phyloP scores from a whole-genome alignment of 805 yeast genomes.

The Lipomyces starkeyi region DNA sequence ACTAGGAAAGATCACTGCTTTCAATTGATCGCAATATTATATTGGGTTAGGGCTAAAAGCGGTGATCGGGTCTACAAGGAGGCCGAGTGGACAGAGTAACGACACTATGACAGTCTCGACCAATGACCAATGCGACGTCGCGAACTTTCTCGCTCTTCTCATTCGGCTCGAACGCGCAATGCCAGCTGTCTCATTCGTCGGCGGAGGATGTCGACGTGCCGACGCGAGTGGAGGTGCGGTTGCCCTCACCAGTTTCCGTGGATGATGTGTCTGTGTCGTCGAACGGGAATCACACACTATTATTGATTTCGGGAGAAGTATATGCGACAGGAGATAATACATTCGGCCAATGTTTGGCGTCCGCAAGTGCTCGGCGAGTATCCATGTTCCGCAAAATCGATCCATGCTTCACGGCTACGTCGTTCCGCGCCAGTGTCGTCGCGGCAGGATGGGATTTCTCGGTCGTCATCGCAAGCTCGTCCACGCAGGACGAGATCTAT shows the following conservation, averaged over 20 bases:
- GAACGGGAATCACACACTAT: slow-evolving; percentile 77
- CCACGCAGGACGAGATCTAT: slow-evolving; percentile 47
- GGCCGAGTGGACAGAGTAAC: too few relatives aligned
- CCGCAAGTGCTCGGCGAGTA: not conserved
- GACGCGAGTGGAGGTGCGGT: slow-evolving; percentile 11
- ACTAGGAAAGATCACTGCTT: not conserved
- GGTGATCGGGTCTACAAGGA: too few relatives aligned
- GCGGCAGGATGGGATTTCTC: slow-evolving; percentile 85
- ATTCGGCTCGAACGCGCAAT: slow-evolving; percentile 33
- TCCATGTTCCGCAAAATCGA: not conserved
- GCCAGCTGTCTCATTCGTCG: slow-evolving; percentile 26
- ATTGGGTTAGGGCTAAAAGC: not conserved
- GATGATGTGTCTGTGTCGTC: slow-evolving; percentile 56
- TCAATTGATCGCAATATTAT: too few relatives aligned
- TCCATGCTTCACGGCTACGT: not conserved
- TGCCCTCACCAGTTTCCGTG: not conserved
- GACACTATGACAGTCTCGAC: not conserved
- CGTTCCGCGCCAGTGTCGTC: slow-evolving; percentile 42
- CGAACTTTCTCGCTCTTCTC: slow-evolving; percentile 16
- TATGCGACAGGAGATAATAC: slow-evolving; percentile 66
- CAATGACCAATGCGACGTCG: not conserved
- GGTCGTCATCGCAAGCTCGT: slow-evolving; percentile 54
- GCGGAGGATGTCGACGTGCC: slow-evolving; percentile 26
- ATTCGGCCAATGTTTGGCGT: slow-evolving; percentile 61
- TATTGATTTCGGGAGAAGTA: slow-evolving; percentile 61